Evolutionary conservation across 2,329 filamentous ascomycete genomes (phyloP), one percentile per base, ranked within the genome.

Genomic region (Aspergillus texensis): DNA sequence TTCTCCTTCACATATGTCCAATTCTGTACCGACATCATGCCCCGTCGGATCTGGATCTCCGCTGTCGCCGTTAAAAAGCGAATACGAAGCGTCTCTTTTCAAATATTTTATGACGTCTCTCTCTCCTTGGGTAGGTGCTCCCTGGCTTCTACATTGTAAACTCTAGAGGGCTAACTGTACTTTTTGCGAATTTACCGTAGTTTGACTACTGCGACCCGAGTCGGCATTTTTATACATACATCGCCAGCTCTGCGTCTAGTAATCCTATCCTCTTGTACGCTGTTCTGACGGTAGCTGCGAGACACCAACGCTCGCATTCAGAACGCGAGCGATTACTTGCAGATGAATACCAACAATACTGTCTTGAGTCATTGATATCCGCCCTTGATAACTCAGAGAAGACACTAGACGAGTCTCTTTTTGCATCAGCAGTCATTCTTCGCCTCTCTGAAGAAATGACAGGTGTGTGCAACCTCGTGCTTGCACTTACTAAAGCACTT

Each of bases 401-500:
- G 21, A 34, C 53, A 26, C 19, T 61, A 19, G 21, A 61, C 9
- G 60, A 61, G n/a, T 57, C 28, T 21, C 28, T 61, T 12, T 50
- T 61, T 9, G 60, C 53, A 12, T 61, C 60, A n/a, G 60, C 60
- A 14, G 30, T 61, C 21, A 48, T 61, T 1, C 54, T 61, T 28
- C 53, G 60, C 5, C 46, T 61, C 6, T 39, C 55, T 21, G 60
- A 61, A 43, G 60, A 61, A 26, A 57, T 57, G 60, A 56, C 53
- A 36, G 53, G 60, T 61, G 2, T 6, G n/a, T 56, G 24, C 6
- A 8, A 12, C n/a, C 26, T 46, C 6, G 11, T 56, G 16, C 4
- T 8, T 24, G 9, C 46, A 9, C 5, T 10, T 19, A 28, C 6
- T 3, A 19, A 24, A 50, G 3, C 4, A 16, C 24, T 28, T 26